Evolutionary conservation across 306 rosid species (phyloP).

Genomic region (Cicer chorassanicum): DNA sequence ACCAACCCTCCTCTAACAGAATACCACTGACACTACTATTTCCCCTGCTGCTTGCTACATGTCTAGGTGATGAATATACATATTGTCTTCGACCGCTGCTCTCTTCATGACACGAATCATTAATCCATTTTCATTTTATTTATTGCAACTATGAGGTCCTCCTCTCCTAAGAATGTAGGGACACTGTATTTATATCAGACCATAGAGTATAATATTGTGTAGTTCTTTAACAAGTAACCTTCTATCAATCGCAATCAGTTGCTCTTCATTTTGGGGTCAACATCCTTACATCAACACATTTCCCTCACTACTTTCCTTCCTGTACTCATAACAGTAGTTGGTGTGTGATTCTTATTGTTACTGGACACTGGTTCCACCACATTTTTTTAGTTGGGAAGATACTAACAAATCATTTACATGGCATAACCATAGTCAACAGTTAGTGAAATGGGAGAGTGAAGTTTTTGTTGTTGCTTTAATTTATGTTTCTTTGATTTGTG

Average conservation of each 20-base stretch:
- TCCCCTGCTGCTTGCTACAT: no score
- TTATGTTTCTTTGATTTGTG: slow-evolving; percentile 34
- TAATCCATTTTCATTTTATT: neutral
- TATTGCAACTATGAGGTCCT: no score
- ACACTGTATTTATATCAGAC: neutral
- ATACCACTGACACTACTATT: no score
- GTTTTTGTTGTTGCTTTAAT: slow-evolving; percentile 22
- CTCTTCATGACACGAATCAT: neutral
- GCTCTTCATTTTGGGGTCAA: neutral
- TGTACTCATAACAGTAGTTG: neutral
- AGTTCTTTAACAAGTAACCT: slow-evolving; percentile 9
- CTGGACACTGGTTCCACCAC: neutral
- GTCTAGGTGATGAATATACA: no score
- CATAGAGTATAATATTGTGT: neutral
- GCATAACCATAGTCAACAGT: neutral
- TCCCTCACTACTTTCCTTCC: slow-evolving; percentile 3
- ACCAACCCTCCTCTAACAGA: no score
- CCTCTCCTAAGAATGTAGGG: no score
- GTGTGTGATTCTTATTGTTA: neutral
- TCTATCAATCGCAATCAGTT: neutral
- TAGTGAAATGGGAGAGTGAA: neutral
- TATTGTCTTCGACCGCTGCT: no score
- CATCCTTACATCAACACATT: slow-evolving; percentile 6
- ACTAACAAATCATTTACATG: no score
- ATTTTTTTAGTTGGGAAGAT: no score